Percentiles rank a stretch among this genome's conserved stretches.
Evolutionary conservation across 768 basidiomycete genomes (phyloP).

Genomic region (Tulasnella calospora): DNA sequence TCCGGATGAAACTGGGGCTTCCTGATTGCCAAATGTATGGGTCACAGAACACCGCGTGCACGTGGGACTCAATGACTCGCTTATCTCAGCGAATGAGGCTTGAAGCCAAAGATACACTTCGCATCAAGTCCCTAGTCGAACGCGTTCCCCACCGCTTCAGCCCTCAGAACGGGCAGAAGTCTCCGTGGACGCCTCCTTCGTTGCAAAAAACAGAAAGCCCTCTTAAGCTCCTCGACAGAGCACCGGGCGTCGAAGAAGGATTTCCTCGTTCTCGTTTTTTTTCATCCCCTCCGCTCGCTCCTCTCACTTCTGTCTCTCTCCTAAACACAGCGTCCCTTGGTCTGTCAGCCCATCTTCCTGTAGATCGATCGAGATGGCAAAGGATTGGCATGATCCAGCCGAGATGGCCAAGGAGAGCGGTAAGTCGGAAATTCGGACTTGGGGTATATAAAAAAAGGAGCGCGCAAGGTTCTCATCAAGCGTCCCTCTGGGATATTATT

Average conservation of each 20-base stretch:
- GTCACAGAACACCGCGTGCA: background rate
- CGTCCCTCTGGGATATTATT: background rate
- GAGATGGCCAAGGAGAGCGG: constrained; percentile 19
- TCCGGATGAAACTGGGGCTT: background rate
- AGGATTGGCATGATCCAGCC: constrained; percentile 16
- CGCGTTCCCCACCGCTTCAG: background rate
- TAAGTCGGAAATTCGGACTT: background rate
- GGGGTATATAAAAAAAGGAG: background rate
- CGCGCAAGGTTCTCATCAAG: background rate
- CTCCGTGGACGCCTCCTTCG: background rate
- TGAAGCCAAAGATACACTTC: background rate
- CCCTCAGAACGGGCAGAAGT: background rate
- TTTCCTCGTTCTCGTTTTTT: background rate
- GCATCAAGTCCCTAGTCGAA: background rate
- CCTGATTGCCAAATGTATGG: background rate
- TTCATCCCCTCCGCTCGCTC: background rate
- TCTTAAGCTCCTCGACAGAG: background rate
- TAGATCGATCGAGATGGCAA: constrained; percentile 1
- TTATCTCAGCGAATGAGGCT: background rate
- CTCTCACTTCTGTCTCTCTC: background rate
- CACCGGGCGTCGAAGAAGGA: background rate
- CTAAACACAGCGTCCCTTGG: background rate
- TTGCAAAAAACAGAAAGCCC: background rate
- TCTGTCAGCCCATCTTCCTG: background rate
- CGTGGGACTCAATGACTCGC: background rate